Evolutionary conservation across 31 red algal genomes (phyloP).

Genomic region (Asparagopsis taxiformis): DNA sequence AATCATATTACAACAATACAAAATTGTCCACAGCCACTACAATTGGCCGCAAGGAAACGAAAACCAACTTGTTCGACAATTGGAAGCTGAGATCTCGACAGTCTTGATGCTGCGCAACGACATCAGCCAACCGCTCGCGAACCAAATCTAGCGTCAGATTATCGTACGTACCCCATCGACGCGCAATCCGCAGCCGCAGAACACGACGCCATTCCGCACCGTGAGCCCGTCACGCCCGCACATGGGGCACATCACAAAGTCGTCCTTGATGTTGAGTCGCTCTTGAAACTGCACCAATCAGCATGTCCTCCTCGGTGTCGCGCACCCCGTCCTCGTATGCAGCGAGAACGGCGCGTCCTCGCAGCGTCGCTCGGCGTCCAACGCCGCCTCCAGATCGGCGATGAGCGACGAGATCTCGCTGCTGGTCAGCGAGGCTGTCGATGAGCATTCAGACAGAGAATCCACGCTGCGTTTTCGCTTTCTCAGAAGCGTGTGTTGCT

Average conservation of each 20-base stretch:
- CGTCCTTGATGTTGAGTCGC: too few relatives aligned
- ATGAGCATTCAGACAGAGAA: slow-evolving; percentile 1
- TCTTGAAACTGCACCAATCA: not conserved
- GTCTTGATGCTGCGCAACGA: slow-evolving; percentile 28
- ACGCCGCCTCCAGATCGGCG: slow-evolving; percentile 21
- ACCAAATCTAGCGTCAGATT: slow-evolving; percentile 36
- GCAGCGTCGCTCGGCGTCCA: slow-evolving; percentile 23
- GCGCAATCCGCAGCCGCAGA: slow-evolving; percentile 36
- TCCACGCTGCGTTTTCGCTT: not conserved
- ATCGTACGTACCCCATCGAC: slow-evolving; percentile 50
- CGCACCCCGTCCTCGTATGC: not conserved
- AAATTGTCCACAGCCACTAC: too few relatives aligned
- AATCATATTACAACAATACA: too few relatives aligned
- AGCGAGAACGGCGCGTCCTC: too few relatives aligned
- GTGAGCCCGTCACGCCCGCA: slow-evolving; percentile 13
- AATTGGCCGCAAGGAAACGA: too few relatives aligned
- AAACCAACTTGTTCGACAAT: too few relatives aligned
- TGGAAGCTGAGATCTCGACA: too few relatives aligned
- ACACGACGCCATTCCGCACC: slow-evolving; percentile 31
- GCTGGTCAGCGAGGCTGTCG: too few relatives aligned
- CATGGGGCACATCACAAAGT: slow-evolving; percentile 37
- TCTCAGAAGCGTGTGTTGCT: slow-evolving; percentile 2
- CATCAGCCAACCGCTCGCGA: slow-evolving; percentile 11
- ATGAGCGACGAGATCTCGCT: slow-evolving; percentile 16
- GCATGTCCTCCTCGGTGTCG: slow-evolving; percentile 5